These are phyloP conservation scores for Blakeslea trispora DNA, from an alignment of 371 early-diverging fungal genomes.

Conservation along the genomic window DNA sequence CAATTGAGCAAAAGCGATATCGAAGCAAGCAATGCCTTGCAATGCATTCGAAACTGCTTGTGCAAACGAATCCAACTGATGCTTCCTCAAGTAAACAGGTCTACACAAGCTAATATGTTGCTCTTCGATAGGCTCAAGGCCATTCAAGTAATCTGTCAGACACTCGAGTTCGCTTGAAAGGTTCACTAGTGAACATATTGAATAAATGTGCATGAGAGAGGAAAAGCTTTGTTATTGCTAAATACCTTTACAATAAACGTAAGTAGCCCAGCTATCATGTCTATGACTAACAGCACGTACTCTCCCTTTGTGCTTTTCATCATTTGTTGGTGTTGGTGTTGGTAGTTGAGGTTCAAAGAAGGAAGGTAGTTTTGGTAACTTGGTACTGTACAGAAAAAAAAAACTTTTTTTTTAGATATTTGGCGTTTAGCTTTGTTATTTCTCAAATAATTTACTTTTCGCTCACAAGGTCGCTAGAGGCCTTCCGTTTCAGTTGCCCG, in stretches of 20 bases:
- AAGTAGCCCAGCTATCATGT: constrained; percentile 43
- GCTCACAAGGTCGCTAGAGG: neutral
- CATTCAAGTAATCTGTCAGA: neutral
- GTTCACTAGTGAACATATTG: constrained; percentile 20
- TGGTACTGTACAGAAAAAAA: too few relatives aligned
- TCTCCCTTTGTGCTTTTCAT: constrained; percentile 25
- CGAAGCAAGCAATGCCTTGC: constrained; percentile 12
- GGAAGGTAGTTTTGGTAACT: constrained; percentile 5
- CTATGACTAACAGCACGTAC: constrained; percentile 31
- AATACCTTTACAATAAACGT: constrained; percentile 48
- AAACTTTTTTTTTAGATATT: neutral
- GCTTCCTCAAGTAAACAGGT: constrained; percentile 37
- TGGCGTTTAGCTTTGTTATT: neutral
- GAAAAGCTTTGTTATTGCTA: too few relatives aligned
- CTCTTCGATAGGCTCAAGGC: constrained; percentile 8
- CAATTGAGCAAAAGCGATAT: constrained; percentile 41
- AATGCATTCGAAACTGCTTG: constrained; percentile 9
- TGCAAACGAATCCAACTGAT: constrained; percentile 35
- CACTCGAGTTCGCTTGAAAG: constrained; percentile 2
- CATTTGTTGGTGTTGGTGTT: neutral
- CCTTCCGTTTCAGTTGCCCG: neutral
- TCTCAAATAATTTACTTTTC: neutral
- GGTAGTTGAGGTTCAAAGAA: constrained; percentile 1
- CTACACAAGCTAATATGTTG: constrained; percentile 44
- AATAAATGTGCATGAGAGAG: too few relatives aligned